Evolutionary conservation across 2,329 filamentous ascomycete species (phyloP), one percentile per base, ranked within the genome.

Genomic region (Beauveria pseudobassiana): DNA sequence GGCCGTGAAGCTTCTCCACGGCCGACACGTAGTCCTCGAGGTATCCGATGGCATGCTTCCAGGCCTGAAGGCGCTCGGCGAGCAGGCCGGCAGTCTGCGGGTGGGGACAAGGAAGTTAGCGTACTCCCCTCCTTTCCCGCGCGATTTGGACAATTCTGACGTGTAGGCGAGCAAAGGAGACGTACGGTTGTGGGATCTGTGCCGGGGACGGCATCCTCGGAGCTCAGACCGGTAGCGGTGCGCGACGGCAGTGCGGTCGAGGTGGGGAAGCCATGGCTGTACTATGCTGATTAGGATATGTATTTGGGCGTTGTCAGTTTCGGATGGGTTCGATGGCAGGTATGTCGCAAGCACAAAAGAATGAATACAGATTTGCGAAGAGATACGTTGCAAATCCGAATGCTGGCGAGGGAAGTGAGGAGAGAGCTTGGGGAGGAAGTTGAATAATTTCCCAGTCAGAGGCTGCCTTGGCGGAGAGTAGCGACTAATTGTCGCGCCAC

Each of bases 1-100:
- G 82, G 71, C 87, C 88, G 72, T 97, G 88, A 63, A 91, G 81
- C 81, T 93, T 97, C 75, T 96, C 92, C 3, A 92, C 90, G 7
- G 89, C 87, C 34, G 79, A 80, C 69, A 98, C 82, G 74, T 97
- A 99, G 57, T 96, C 91, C 76, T 98, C 92, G 53, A 99, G 82
- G 72, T 96, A 93, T 62, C 82, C 90, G 65, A 92, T 90, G 64
- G 93, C 91, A 74, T 98, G 93, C 75, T 97, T 98, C 92, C 92
- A 99, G 52, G 95, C 95, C 70, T 90, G 89, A 64, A 99, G 82
- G 66, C 95, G 87, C 79, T 98, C 91, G 61, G 88, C 82, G 65
- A 99, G 87, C 55, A 98, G 82, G 46, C 84, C 87, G n/a, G 88
- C 86, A 24, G 89, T 90, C 87, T 91, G 66, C 22, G 48, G 16